Percentiles rank a stretch among this genome's conserved stretches.
Evolutionary conservation across 768 basidiomycete species (phyloP).

Genomic region (Trametes maxima): DNA sequence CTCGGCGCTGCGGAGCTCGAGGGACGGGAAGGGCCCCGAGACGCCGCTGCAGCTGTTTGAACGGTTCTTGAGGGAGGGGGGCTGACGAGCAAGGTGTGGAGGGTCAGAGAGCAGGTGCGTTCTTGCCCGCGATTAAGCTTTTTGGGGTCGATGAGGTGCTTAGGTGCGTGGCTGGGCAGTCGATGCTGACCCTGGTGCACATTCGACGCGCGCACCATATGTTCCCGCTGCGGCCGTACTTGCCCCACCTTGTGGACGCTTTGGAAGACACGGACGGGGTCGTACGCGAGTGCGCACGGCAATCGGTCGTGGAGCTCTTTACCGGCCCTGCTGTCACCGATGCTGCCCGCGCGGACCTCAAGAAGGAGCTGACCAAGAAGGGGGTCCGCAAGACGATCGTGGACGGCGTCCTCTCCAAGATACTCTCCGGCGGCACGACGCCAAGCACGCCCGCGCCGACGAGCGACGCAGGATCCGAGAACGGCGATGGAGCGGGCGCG

Average conservation of each 20-base stretch:
- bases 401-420: slow-evolving; percentile 73
- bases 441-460: slow-evolving; percentile 45
- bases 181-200: slow-evolving; percentile 69
- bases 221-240: slow-evolving; percentile 82
- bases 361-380: slow-evolving; percentile 87
- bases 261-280: slow-evolving; percentile 90
- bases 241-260: slow-evolving; percentile 76
- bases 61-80: slow-evolving; percentile 71
- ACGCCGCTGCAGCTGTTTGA: slow-evolving; percentile 73
- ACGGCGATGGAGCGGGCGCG: slow-evolving; percentile 46
- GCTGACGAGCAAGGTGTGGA: slow-evolving; percentile 80
- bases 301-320: slow-evolving; percentile 83
- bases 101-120: slow-evolving; percentile 83
- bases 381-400: slow-evolving; percentile 85
- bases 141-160: not conserved
- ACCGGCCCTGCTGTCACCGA: slow-evolving; percentile 81
- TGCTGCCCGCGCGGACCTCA: slow-evolving; percentile 88
- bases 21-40: slow-evolving; percentile 64
- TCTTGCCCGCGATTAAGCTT: not conserved
- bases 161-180: slow-evolving; percentile 25
- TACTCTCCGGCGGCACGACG: slow-evolving; percentile 51
- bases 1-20: slow-evolving; percentile 46
- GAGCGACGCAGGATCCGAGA: slow-evolving; percentile 62
- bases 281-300: slow-evolving; percentile 85
- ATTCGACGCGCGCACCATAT: slow-evolving; percentile 70